Evolutionary conservation across 2,329 filamentous ascomycete species (phyloP), one percentile per base, ranked within the genome.

Genomic region (Lasiodiplodia gonubiensis): DNA sequence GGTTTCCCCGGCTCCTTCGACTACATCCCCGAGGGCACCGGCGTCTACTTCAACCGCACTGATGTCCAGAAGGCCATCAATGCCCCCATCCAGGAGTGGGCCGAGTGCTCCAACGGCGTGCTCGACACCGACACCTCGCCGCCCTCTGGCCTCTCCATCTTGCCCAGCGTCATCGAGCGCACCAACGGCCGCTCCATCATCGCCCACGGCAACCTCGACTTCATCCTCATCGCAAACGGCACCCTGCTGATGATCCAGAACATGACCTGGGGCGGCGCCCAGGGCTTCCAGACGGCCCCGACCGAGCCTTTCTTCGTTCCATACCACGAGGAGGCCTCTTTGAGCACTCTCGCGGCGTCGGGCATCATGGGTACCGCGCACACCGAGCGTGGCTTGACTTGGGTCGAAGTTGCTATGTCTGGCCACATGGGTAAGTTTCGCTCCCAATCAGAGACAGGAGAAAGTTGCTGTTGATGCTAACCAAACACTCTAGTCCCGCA

Each of bases 311-410:
- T 92, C 74, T 92, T 86, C 74, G 89, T 93, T 0, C 91, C 91
- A 0, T 89, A 87, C 74, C 87, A 89, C 71, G 73, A 71, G 1
- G 60, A 68, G 14, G 60, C 14, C 3, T 16, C 21, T 3, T 71
- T 79, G 1, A 78, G 78, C 14, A 82, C 81, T n/a, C 76, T 85
- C 21, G 86, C 88, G 0, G 90, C 84, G 0, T 82, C 85, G 1
- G 92, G 92, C 2, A 83, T 91, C 1, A 83, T 93, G 75, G 93
- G 93, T 0, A 88, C 86, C 0, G 85, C 86, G 18, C 88, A 91
- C 72, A 90, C 88, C 0, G 93, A 96, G 82, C 84, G 92, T 51
- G 91, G 91, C 0, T 79, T 97, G 55, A 95, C 92, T 0, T 92
- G 87, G 70, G 88, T 89, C 2, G 85, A 86, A 37, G 84, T 93